These are phyloP conservation scores for Kappamyces sp. DNA, from an alignment of 192 early-diverging fungal genomes.

Conservation along the genomic window DNA sequence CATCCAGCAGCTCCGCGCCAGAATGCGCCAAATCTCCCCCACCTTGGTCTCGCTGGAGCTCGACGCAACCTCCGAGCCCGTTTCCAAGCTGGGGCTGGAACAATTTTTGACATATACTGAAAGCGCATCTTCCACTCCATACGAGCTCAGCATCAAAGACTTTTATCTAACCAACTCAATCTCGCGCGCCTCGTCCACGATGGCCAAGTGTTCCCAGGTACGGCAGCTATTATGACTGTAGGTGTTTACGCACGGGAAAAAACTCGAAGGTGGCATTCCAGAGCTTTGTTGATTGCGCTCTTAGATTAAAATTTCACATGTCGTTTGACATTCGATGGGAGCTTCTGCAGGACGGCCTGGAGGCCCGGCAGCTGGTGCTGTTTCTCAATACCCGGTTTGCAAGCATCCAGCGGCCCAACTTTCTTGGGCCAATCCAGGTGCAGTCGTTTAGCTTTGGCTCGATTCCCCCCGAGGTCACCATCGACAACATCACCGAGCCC, in stretches of 20 bases:
- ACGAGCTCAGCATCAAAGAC: constrained; percentile 69
- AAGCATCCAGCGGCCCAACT: constrained; percentile 41
- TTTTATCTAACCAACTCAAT: constrained; percentile 96
- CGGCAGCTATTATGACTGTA: background rate
- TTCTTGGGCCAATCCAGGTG: constrained; percentile 44
- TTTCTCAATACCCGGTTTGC: constrained; percentile 49
- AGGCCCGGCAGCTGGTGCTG: constrained; percentile 31
- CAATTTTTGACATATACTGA: constrained; percentile 29
- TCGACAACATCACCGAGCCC: constrained; percentile 39
- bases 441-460: constrained; percentile 48
- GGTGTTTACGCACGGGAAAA: constrained; percentile 20
- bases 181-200: constrained; percentile 84
- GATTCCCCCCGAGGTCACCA: constrained; percentile 40
- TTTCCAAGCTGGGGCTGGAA: constrained; percentile 60
- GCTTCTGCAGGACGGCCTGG: constrained; percentile 36
- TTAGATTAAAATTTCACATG: constrained; percentile 26
- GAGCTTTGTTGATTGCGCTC: constrained; percentile 8
- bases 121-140: constrained; percentile 23
- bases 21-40: constrained; percentile 84
- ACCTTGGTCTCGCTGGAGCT: constrained; percentile 70
- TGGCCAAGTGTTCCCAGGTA: constrained; percentile 87
- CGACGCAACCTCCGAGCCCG: constrained; percentile 47
- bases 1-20: constrained; percentile 68
- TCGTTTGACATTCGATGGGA: constrained; percentile 47
- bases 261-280: constrained; percentile 7